Percentiles rank a stretch among this genome's conserved stretches.
Evolutionary conservation across 495 filamentous ascomycete species (phyloP).

Genomic region (Beverwykella pulmonaria): DNA sequence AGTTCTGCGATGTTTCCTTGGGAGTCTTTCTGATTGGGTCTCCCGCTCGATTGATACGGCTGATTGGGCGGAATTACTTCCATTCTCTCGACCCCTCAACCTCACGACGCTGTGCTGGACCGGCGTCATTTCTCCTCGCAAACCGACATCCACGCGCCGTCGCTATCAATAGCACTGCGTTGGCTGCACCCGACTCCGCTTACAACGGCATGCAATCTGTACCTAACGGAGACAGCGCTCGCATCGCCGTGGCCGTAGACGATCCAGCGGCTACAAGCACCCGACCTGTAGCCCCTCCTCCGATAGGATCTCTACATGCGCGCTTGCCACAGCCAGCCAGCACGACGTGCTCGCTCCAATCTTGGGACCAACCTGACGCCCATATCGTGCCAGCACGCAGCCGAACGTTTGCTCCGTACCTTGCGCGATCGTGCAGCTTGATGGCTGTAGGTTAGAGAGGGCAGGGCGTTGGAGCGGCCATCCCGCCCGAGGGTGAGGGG

Average conservation of each 20-base stretch:
- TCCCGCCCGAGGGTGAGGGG: no score
- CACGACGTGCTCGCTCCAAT: background rate
- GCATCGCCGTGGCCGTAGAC: background rate
- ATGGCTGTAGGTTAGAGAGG: background rate
- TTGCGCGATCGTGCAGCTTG: background rate
- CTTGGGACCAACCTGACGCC: background rate
- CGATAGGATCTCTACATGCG: slow-evolving; percentile 16
- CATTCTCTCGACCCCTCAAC: background rate
- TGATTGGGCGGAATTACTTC: background rate
- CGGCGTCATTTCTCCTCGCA: background rate
- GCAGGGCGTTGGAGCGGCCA: no score
- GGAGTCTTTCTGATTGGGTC: no score
- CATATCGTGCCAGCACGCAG: background rate
- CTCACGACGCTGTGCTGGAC: background rate
- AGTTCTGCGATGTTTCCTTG: no score
- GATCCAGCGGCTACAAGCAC: background rate
- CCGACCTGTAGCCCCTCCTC: slow-evolving; percentile 3
- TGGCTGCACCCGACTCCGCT: background rate
- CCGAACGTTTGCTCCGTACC: background rate
- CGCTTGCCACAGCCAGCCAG: background rate
- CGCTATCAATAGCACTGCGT: background rate
- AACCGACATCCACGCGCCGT: background rate
- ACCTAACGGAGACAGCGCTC: background rate
- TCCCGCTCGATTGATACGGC: no score
- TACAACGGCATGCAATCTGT: background rate